These are phyloP conservation scores for Neurospora sp. DNA, from an alignment of 2,329 filamentous ascomycete genomes.

Conservation along the genomic window DNA sequence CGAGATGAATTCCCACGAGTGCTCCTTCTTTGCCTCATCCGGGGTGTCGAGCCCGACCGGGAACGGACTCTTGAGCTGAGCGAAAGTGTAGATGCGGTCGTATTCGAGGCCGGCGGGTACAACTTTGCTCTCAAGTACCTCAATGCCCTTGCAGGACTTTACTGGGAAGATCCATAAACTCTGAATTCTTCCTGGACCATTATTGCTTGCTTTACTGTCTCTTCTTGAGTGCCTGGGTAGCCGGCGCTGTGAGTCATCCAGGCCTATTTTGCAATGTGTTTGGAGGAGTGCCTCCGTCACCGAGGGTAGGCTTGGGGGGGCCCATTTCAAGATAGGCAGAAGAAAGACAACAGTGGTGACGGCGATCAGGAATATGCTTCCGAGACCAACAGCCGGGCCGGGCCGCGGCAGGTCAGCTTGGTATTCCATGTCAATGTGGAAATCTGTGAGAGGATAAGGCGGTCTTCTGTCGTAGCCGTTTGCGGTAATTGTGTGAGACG, in stretches of 20 bases:
- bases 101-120: conserved; percentile 62
- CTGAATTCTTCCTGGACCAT: conserved; percentile 30
- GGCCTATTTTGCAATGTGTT: conserved; percentile 42
- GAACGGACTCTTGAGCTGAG: conserved; percentile 49
- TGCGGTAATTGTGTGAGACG: neutral
- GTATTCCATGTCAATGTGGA: neutral
- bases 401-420: conserved; percentile 3
- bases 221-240: conserved; percentile 19
- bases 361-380: conserved; percentile 29
- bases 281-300: conserved; percentile 44
- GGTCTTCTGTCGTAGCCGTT: neutral
- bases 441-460: neutral
- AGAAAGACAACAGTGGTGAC: conserved; percentile 40
- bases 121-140: conserved; percentile 56
- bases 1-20: conserved; percentile 62
- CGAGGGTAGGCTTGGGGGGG: conserved; percentile 41
- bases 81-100: conserved; percentile 78
- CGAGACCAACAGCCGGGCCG: conserved; percentile 17
- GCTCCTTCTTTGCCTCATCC: conserved; percentile 29
- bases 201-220: neutral
- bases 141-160: conserved; percentile 72
- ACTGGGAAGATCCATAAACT: conserved; percentile 74
- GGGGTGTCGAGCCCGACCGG: conserved; percentile 26
- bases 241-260: conserved; percentile 29
- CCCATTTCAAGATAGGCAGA: conserved; percentile 41